Conservation (phyloP, 2,329 filamentous ascomycete genomes). For the Zymoseptoria crescenta region DNA sequence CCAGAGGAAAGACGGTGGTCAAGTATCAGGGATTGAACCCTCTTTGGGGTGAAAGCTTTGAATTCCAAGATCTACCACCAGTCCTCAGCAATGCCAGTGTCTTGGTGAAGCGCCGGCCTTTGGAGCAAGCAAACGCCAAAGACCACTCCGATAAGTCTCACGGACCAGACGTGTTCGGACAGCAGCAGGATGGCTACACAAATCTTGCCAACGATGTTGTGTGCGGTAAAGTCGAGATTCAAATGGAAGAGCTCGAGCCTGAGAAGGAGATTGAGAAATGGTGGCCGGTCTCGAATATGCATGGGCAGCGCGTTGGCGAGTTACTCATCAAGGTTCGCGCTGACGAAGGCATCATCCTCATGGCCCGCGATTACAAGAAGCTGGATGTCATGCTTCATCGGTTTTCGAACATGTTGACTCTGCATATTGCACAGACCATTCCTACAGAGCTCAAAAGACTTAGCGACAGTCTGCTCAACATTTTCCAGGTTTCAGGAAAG, state of each 20-base stretch:
- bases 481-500: conserved; percentile 84
- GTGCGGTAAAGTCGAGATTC: conserved; percentile 71
- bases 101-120: conserved; percentile 56
- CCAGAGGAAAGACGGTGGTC: conserved; percentile 65
- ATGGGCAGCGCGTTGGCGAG: conserved; percentile 68
- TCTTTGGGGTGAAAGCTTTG: conserved; percentile 75
- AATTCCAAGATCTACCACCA: conserved; percentile 66
- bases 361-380: conserved; percentile 74
- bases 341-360: conserved; percentile 83
- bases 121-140: conserved; percentile 25
- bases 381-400: conserved; percentile 77
- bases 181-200: conserved; percentile 35
- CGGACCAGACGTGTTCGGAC: conserved; percentile 33
- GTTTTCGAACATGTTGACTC: conserved; percentile 74
- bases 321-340: conserved; percentile 76
- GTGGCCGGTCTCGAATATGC: conserved; percentile 73
- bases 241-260: conserved; percentile 67
- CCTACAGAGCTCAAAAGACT: conserved; percentile 70
- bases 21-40: conserved; percentile 65
- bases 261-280: conserved; percentile 75
- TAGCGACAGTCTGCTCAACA: conserved; percentile 81
- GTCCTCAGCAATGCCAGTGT: conserved; percentile 62
- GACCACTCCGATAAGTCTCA: conserved; percentile 26
- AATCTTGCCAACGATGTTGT: conserved; percentile 42
- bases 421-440: conserved; percentile 73